phyloP scores from a whole-genome alignment of 257 asterid species.

The Solanum chmielewskii region DNA sequence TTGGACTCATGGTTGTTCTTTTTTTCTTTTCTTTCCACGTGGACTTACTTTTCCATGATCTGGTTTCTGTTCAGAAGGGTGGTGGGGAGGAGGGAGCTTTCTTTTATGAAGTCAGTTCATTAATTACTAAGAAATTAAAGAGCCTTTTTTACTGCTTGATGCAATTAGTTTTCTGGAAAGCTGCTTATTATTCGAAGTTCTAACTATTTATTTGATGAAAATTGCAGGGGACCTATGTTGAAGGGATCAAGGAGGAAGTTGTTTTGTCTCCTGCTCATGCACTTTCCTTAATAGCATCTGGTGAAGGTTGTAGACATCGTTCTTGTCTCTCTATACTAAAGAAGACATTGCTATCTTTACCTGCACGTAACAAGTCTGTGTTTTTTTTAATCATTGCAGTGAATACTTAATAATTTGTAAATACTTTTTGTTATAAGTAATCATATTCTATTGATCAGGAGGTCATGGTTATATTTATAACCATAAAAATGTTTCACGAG shows the following conservation, averaged over 20 bases:
- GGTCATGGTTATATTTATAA: not conserved
- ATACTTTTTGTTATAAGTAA: not conserved
- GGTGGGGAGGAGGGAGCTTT: not conserved
- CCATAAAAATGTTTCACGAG: not conserved
- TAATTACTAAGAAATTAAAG: not conserved
- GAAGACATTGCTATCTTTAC: not conserved
- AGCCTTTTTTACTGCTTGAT: not conserved
- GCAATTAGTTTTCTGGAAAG: not conserved
- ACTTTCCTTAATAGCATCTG: constrained; percentile 81
- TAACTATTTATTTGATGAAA: constrained; percentile 2
- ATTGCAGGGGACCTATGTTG: constrained; percentile 63
- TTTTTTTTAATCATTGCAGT: not conserved
- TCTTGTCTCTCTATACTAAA: not conserved
- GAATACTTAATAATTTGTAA: not conserved
- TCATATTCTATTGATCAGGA: not conserved
- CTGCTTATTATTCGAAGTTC: not conserved
- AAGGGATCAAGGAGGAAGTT: constrained; percentile 87
- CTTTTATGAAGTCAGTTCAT: not conserved
- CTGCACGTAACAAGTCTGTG: not conserved
- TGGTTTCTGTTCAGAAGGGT: not conserved
- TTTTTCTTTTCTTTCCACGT: not conserved
- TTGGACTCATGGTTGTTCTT: not conserved
- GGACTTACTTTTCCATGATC: not conserved
- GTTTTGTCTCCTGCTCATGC: constrained; percentile 89
- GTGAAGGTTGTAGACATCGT: constrained; percentile 44